Evolutionary conservation across 768 basidiomycete species (phyloP).

Genomic region (Scleroderma bovista): DNA sequence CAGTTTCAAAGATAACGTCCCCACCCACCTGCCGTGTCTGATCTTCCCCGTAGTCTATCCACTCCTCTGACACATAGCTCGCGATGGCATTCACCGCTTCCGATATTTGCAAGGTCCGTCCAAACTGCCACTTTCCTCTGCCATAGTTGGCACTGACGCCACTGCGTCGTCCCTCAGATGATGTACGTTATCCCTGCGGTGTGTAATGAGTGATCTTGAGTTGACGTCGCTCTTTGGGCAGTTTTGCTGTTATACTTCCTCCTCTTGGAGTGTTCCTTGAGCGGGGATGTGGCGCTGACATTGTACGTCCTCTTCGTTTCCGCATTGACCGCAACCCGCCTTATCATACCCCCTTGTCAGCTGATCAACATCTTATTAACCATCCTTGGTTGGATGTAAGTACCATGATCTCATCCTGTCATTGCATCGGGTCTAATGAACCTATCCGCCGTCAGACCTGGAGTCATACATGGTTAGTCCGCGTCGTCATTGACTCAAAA

Average conservation of each 20-base stretch:
- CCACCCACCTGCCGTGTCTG: too few species aligned
- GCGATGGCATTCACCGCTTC: constrained; percentile 66
- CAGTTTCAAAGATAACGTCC: too few species aligned
- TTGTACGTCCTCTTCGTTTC: constrained; percentile 42
- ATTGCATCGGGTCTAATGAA: not conserved
- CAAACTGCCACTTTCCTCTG: not conserved
- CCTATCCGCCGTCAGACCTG: constrained; percentile 46
- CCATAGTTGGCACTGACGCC: not conserved
- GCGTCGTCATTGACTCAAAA: constrained; percentile 3
- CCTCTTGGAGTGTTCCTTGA: constrained; percentile 88
- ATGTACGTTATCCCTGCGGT: constrained; percentile 27
- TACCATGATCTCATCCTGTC: constrained; percentile 7
- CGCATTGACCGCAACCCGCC: not conserved
- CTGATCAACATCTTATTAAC: constrained; percentile 77
- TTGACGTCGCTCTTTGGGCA: constrained; percentile 19
- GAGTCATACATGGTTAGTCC: constrained; percentile 63
- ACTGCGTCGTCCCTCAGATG: constrained; percentile 31
- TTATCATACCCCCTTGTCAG: constrained; percentile 23
- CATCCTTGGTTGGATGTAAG: constrained; percentile 75
- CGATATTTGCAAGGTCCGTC: constrained; percentile 72
- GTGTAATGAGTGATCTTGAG: not conserved
- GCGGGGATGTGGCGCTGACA: constrained; percentile 73
- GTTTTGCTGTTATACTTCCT: constrained; percentile 67
- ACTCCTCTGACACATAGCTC: not conserved
- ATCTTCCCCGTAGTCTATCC: too few species aligned